Conservation (phyloP, 1,284 basidiomycete species). For the Papiliotrema terrestris region DNA sequence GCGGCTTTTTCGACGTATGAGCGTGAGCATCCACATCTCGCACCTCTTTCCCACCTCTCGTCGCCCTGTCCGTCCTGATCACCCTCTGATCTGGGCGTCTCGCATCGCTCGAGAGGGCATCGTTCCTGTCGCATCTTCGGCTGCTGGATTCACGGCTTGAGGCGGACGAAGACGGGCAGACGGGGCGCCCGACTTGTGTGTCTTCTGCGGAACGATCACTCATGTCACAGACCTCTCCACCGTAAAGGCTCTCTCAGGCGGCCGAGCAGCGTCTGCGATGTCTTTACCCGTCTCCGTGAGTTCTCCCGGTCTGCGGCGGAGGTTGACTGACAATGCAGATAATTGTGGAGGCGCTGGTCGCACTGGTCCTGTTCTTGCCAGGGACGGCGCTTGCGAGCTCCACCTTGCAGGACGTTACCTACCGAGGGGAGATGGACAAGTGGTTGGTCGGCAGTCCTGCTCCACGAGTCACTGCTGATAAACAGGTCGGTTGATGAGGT, state of each 20-base stretch:
- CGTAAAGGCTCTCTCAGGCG: conserved; percentile 40
- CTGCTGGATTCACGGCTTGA: too few species aligned
- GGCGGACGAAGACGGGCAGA: too few species aligned
- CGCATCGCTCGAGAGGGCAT: too few species aligned
- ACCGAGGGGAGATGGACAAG: conserved; percentile 43
- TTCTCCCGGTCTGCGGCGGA: background rate
- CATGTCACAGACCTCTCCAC: conserved; percentile 41
- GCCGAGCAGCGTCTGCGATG: conserved; percentile 8
- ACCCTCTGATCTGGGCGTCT: too few species aligned
- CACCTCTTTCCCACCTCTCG: too few species aligned
- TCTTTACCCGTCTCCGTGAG: conserved; percentile 38
- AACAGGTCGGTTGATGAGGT: conserved; percentile 33
- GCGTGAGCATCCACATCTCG: conserved; percentile 28
- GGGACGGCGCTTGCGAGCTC: conserved; percentile 33
- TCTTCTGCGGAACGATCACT: too few species aligned
- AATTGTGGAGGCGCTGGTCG: conserved; percentile 40
- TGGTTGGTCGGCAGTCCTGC: conserved; percentile 16
- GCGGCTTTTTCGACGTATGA: conserved; percentile 49
- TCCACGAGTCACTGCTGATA: background rate
- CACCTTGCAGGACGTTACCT: conserved; percentile 43
- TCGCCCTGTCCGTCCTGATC: background rate
- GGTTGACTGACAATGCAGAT: conserved; percentile 27
- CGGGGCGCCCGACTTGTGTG: too few species aligned
- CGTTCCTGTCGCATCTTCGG: too few species aligned
- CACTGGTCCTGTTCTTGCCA: conserved; percentile 41